Conservation (phyloP, 108 stramenopile species). For the Cyclotella choctawhatcheeana region DNA sequence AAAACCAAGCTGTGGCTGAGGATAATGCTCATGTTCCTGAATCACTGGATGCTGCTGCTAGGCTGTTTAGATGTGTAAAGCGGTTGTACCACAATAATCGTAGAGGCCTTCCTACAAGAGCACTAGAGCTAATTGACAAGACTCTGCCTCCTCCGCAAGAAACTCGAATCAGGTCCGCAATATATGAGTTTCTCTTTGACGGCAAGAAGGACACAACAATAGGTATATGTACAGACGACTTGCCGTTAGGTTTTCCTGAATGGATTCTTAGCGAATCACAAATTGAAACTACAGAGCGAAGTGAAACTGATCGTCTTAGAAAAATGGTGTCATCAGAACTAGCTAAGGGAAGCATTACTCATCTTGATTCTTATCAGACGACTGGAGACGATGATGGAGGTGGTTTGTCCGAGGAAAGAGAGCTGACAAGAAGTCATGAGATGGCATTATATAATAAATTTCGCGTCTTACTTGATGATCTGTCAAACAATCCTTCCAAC, state of each 20-base stretch:
- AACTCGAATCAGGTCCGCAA: constrained; percentile 50
- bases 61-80: constrained; percentile 79
- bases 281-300: neutral
- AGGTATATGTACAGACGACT: neutral
- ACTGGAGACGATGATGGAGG: constrained; percentile 46
- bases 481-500: constrained; percentile 67
- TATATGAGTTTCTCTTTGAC: constrained; percentile 65
- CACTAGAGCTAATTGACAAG: constrained; percentile 63
- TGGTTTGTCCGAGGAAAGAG: constrained; percentile 51
- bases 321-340: constrained; percentile 63
- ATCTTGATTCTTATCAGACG: constrained; percentile 32
- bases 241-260: constrained; percentile 40
- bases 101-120: constrained; percentile 65
- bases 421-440: constrained; percentile 61
- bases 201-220: constrained; percentile 32
- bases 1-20: constrained; percentile 19
- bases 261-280: constrained; percentile 40
- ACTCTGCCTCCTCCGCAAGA: constrained; percentile 64
- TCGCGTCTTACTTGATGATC: constrained; percentile 70
- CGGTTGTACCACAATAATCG: constrained; percentile 69
- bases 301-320: constrained; percentile 46
- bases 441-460: constrained; percentile 72
- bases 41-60: constrained; percentile 65
- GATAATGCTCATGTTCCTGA: constrained; percentile 52
- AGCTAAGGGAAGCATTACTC: constrained; percentile 64